Percentiles rank a stretch among this genome's conserved stretches.
Conservation (phyloP, 768 basidiomycete species). For the Suillus decipiens region DNA sequence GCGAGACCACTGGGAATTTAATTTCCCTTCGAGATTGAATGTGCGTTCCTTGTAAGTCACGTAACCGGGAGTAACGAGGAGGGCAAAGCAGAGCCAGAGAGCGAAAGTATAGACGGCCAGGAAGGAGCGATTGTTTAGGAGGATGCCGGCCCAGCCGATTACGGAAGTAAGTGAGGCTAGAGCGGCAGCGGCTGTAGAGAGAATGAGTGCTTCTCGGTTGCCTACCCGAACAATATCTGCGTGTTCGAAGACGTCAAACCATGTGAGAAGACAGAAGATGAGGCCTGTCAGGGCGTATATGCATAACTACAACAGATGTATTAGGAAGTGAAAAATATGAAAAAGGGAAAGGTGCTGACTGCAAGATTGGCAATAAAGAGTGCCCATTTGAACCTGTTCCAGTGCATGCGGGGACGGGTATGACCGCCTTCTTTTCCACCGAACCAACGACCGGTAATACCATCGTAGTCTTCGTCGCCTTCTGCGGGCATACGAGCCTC, state of each 20-base stretch:
- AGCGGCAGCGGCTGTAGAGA: constrained; percentile 67
- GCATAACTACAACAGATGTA: constrained; percentile 44
- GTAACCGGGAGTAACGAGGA: constrained; percentile 77
- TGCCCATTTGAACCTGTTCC: constrained; percentile 87
- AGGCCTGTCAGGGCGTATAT: constrained; percentile 61
- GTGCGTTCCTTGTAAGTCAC: constrained; percentile 70
- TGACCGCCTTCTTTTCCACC: constrained; percentile 40
- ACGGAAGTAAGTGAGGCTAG: constrained; percentile 64
- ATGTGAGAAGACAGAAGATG: constrained; percentile 68
- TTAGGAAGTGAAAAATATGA: background rate
- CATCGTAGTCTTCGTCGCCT: constrained; percentile 59
- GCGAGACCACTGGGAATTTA: constrained; percentile 77
- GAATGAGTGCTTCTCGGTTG: constrained; percentile 64
- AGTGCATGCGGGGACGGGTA: constrained; percentile 50
- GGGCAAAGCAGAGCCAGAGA: constrained; percentile 71
- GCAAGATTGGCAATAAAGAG: constrained; percentile 51
- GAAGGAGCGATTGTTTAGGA: constrained; percentile 84
- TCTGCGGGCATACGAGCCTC: constrained; percentile 54
- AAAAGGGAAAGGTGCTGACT: background rate
- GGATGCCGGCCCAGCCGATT: constrained; percentile 76
- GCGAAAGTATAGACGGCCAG: constrained; percentile 72
- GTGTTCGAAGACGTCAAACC: constrained; percentile 72
- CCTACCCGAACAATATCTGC: constrained; percentile 75
- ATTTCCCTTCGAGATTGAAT: constrained; percentile 82
- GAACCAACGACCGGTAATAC: constrained; percentile 40